These are phyloP conservation scores for Puya raimondii DNA, from an alignment of 176 grass and related monocot genomes.

Conservation along the genomic window DNA sequence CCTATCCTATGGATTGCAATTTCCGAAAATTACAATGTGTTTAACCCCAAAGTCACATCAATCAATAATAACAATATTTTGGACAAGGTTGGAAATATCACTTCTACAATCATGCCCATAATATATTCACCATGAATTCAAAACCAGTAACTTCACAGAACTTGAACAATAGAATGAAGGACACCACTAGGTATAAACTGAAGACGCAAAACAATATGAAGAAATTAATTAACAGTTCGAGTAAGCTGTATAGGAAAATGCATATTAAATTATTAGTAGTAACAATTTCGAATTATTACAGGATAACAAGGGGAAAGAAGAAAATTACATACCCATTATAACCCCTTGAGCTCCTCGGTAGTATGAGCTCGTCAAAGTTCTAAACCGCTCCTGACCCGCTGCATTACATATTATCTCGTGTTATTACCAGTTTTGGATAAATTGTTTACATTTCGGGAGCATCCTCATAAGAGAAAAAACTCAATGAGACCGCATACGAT, in stretches of 20 bases:
- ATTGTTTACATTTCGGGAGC: neutral
- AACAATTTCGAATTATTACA: neutral
- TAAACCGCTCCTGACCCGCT: slow-evolving; percentile 93
- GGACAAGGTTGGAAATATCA: too few species aligned
- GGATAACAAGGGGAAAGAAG: slow-evolving; percentile 5
- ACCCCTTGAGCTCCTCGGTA: slow-evolving; percentile 92
- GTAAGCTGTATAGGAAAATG: neutral
- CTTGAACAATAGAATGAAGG: neutral
- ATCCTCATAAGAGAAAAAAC: neutral
- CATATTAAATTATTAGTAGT: neutral
- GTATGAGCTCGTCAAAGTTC: slow-evolving; percentile 86
- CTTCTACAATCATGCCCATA: too few species aligned
- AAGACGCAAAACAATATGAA: neutral
- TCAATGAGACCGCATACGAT: neutral
- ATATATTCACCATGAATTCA: too few species aligned
- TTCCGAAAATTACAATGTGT: neutral
- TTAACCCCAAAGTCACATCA: too few species aligned
- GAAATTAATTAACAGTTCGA: neutral
- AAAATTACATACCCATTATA: slow-evolving; percentile 62
- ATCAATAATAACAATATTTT: too few species aligned
- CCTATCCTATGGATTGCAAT: neutral
- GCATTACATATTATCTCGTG: slow-evolving; percentile 13
- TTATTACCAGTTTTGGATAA: neutral
- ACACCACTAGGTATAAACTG: neutral
- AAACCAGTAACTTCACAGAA: neutral